Evolutionary conservation across 768 basidiomycete genomes (phyloP).

Genomic region (Mycena galopus): DNA sequence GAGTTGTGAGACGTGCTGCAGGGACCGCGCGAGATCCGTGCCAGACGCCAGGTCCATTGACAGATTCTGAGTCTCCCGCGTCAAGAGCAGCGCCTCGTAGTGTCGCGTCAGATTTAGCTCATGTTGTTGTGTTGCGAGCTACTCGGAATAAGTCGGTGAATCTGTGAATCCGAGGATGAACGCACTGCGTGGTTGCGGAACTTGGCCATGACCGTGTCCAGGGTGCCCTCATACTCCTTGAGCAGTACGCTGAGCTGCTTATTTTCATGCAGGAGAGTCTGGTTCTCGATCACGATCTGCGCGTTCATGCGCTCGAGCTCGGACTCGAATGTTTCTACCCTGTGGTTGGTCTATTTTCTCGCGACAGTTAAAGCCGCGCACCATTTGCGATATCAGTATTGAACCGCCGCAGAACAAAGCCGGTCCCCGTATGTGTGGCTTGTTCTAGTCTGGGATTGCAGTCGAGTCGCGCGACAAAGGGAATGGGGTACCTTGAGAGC

Average conservation of each 20-base stretch:
- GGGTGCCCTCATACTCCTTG: slow-evolving; percentile 94
- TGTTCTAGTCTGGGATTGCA: slow-evolving; percentile 67
- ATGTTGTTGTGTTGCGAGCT: slow-evolving; percentile 94
- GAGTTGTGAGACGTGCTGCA: slow-evolving; percentile 78
- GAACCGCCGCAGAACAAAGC: slow-evolving; percentile 84
- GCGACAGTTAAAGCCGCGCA: slow-evolving; percentile 44
- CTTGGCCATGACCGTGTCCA: slow-evolving; percentile 97
- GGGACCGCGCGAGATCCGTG: slow-evolving; percentile 70
- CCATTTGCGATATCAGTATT: slow-evolving; percentile 92
- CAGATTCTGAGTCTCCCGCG: slow-evolving; percentile 70
- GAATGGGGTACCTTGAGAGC: slow-evolving; percentile 74
- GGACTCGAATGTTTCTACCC: slow-evolving; percentile 89
- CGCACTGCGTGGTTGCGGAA: slow-evolving; percentile 92
- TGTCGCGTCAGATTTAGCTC: slow-evolving; percentile 89
- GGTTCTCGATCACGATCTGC: slow-evolving; percentile 93
- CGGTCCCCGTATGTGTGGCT: slow-evolving; percentile 76
- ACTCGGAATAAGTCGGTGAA: slow-evolving; percentile 29
- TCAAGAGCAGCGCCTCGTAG: slow-evolving; percentile 85
- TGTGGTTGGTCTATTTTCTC: slow-evolving; percentile 45
- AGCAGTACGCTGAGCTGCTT: slow-evolving; percentile 90
- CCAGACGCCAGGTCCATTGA: slow-evolving; percentile 70
- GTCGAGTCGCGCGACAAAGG: slow-evolving; percentile 9
- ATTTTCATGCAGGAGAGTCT: slow-evolving; percentile 92
- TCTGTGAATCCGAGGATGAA: slow-evolving; percentile 33
- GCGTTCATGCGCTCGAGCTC: slow-evolving; percentile 93